Evolutionary conservation across 2,329 filamentous ascomycete species (phyloP), one percentile per base, ranked within the genome.

Genomic region (Cordyceps farinosa): DNA sequence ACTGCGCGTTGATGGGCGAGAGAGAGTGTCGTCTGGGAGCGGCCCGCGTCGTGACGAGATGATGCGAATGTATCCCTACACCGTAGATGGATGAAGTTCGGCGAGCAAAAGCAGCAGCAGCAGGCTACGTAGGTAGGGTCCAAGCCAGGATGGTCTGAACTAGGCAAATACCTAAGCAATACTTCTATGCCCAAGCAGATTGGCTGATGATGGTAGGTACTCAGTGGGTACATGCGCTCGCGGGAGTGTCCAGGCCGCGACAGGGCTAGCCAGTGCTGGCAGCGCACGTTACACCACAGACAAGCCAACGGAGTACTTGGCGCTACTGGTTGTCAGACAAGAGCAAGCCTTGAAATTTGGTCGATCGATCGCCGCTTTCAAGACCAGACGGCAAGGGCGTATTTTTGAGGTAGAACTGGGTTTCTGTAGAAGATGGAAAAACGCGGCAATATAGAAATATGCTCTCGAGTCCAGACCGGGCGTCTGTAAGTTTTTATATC

Each of bases 11-110:
- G 59, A 54, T 61, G 51, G 42, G n/a, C 51, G 42, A 38, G 42
- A 38, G 15, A 34, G 51, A 55, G 42, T 6, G 38, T 48, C 29
- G 38, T 48, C 29, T 8, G 30, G n/a, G 13, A 40, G 8, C 15
- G 58, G 42, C n/a, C 40, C 30, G 40, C 30, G 58, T 61, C 5
- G 42, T 47, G 59, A 47, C 47, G 58, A 13, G 47, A 40, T 34
- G 32, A 40, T 38, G 22, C 7, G 30, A 45, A 13, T 30, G 58
- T 22, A 22, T 22, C 22, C 22, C 22, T 22, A 22, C 22, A 22
- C 22, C 22, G 22, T 29, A 45, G 51, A 40, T 53, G 58, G 58
- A 47, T 47, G 29, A 61, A 47, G 58, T 61, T 54, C 40, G 50
- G 36, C 30, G 30, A 44, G 17, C n/a, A 42, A 51, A 53, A n/a